Conservation (phyloP, 2,329 filamentous ascomycete genomes). For the Arthroderma uncinatum region DNA sequence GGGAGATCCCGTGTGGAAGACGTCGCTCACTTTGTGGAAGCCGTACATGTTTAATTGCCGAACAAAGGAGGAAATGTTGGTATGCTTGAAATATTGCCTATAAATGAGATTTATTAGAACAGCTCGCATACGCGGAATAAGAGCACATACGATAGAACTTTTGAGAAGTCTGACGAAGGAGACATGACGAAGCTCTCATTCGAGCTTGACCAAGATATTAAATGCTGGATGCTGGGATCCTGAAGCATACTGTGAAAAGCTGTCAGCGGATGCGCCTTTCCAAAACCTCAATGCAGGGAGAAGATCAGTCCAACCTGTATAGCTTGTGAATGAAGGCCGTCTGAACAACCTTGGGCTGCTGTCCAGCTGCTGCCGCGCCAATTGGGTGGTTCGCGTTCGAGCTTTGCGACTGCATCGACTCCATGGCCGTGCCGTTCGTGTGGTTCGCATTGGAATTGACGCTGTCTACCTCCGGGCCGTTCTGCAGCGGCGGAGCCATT, state of each 20-base stretch:
- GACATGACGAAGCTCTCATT: constrained; percentile 99
- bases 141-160: constrained; percentile 77
- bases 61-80: constrained; percentile 97
- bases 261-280: background rate
- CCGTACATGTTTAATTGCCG: constrained; percentile 98
- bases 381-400: constrained; percentile 26
- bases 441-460: constrained; percentile 31
- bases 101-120: constrained; percentile 1
- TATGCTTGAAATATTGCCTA: constrained; percentile 98
- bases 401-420: constrained; percentile 17
- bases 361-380: constrained; percentile 47
- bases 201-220: constrained; percentile 90
- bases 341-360: constrained; percentile 95
- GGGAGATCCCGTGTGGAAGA: constrained; percentile 88
- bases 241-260: constrained; percentile 70
- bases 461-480: constrained; percentile 41
- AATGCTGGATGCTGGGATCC: constrained; percentile 79
- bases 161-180: constrained; percentile 91
- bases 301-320: constrained; percentile 62
- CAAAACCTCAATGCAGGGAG: too few relatives aligned
- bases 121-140: constrained; percentile 13
- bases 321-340: constrained; percentile 98
- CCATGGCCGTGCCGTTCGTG: constrained; percentile 18
- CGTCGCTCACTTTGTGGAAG: constrained; percentile 99
- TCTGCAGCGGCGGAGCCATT: constrained; percentile 41